phyloP scores from a whole-genome alignment of 2,329 filamentous ascomycete species.

The Colletotrichum graminicola region DNA sequence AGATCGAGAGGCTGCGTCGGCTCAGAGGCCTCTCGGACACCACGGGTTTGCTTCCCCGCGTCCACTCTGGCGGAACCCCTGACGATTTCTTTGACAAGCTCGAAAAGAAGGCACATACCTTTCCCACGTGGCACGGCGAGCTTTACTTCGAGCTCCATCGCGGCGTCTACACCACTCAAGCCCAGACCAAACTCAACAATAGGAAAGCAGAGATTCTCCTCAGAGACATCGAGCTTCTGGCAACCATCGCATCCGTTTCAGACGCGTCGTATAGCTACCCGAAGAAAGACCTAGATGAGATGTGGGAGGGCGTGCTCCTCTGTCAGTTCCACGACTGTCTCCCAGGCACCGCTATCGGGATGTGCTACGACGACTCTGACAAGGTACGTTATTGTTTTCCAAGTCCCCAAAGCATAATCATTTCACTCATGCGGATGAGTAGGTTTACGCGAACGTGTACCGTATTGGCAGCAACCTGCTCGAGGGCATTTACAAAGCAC shows the following conservation, averaged over 20 bases:
- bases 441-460: conserved; percentile 22
- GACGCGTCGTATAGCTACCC: conserved; percentile 71
- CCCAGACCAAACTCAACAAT: conserved; percentile 77
- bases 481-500: not conserved
- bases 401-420: conserved; percentile 1
- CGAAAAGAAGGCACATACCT: conserved; percentile 70
- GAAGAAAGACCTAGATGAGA: conserved; percentile 74
- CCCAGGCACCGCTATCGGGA: conserved; percentile 75
- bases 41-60: conserved; percentile 67
- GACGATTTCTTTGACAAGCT: conserved; percentile 75
- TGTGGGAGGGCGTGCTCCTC: conserved; percentile 75
- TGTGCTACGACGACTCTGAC: conserved; percentile 78
- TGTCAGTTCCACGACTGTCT: conserved; percentile 79
- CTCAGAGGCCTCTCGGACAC: conserved; percentile 74
- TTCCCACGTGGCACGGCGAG: conserved; percentile 78
- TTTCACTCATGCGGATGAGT: not conserved
- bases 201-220: conserved; percentile 72
- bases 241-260: conserved; percentile 70
- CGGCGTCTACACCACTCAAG: conserved; percentile 77
- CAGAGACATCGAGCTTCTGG: conserved; percentile 74
- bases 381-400: conserved; percentile 51
- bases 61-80: conserved; percentile 73
- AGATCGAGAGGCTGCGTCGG: conserved; percentile 75
- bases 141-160: conserved; percentile 78
- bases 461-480: not conserved